Base-by-base conservation (phyloP, 2,329 filamentous ascomycete species). In the Bretziella fagacearum region DNA sequence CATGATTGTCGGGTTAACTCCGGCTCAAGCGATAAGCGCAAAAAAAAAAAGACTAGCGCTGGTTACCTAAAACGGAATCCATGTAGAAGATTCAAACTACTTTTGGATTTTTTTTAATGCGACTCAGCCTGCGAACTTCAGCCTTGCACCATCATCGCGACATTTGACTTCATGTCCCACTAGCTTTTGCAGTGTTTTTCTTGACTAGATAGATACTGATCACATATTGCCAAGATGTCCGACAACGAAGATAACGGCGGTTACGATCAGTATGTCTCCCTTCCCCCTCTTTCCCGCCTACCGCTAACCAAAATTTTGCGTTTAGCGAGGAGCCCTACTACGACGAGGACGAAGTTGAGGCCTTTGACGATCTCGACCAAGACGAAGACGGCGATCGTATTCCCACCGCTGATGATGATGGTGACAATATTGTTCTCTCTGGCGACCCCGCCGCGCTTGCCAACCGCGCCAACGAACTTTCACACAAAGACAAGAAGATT, bases 401-500 rank as follows among this genome's bases (percentile, higher is more conserved):
- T 27, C 66, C 66, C 46, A 64, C 71, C 48, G 71, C 69, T 41
- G 69, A 69, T 15, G 73, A 75, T 46, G 70, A 74, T 27, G 68
- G 69, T 51, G 71, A 76, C 54, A 70, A 77, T 53, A 66, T 79
- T 7, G 65, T 80, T 50, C 60, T 72, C 42, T 72, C 74, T 13
- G 76, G 75, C 55, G 77, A 81, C 57, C 76, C 76, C 20, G 64
- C 67, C 1, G 74, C 74, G 27, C 72, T 70, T 58, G 65, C 65
- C 48, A 62, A 65, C 50, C 73, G 70, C 59, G 64, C 64, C 48
- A 67, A 62, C 55, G 70, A 74, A 46, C 73, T 72, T 59, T 67
- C 69, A 42, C 65, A 71, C 58, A 78, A 77, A 59, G 74, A 87
- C 65, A 95, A 93, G 74, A 93, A 85, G 66, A 89, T 98, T 43